These are phyloP conservation scores for Zelopaecilomyces penicillatus DNA, from an alignment of 2,329 filamentous ascomycete genomes.

Conservation along the genomic window DNA sequence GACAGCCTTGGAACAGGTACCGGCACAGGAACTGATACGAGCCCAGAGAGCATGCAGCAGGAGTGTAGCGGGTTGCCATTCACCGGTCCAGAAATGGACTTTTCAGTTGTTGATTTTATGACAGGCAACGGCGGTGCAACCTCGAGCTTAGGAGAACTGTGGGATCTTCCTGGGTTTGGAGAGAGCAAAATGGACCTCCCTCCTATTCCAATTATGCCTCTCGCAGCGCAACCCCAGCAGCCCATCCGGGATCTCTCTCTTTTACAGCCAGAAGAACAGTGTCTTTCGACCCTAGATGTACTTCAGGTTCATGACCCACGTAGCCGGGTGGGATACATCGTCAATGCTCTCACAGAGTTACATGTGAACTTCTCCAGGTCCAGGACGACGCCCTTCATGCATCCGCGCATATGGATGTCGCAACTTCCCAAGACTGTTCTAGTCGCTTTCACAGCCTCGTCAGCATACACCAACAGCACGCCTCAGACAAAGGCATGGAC, in stretches of 20 bases:
- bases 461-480: constrained; percentile 30
- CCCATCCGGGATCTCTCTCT: constrained; percentile 24
- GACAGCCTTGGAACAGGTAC: constrained; percentile 17
- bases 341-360: constrained; percentile 23
- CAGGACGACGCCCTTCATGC: constrained; percentile 33
- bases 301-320: constrained; percentile 28
- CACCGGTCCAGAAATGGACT: constrained; percentile 20
- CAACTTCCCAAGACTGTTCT: constrained; percentile 32
- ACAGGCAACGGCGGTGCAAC: constrained; percentile 2
- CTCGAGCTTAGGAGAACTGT: constrained; percentile 1
- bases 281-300: constrained; percentile 20
- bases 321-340: constrained; percentile 26
- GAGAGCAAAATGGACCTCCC: constrained; percentile 23
- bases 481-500: constrained; percentile 30
- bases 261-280: constrained; percentile 13
- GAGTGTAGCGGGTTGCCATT: constrained; percentile 14
- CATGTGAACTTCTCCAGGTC: constrained; percentile 27
- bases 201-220: constrained; percentile 17
- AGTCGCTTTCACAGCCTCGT: constrained; percentile 30
- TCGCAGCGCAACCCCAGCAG: constrained; percentile 5
- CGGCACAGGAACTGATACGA: constrained; percentile 14
- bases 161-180: constrained; percentile 10
- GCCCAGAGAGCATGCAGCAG: constrained; percentile 22
- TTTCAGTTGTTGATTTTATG: constrained; percentile 28
- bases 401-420: constrained; percentile 32